Conservation (phyloP, 805 yeast genomes). For the Lipomyces kockii region DNA sequence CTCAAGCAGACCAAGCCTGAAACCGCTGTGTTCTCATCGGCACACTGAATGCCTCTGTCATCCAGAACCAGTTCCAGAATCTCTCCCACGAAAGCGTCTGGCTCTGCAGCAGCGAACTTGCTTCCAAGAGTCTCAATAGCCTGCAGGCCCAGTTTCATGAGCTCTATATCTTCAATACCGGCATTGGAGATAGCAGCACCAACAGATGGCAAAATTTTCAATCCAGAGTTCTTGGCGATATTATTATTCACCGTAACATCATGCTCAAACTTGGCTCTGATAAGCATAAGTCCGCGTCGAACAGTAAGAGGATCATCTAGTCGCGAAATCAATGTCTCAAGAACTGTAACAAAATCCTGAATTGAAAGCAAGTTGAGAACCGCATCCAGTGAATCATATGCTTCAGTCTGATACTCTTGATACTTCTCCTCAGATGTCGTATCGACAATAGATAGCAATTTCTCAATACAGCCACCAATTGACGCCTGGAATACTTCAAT, state of each 20-base stretch:
- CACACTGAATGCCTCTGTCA: conserved; percentile 58
- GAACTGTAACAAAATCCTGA: conserved; percentile 67
- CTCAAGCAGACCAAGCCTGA: conserved; percentile 76
- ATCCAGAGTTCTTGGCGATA: conserved; percentile 56
- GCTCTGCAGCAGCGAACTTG: conserved; percentile 60
- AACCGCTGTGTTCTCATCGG: conserved; percentile 65
- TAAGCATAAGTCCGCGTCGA: conserved; percentile 22
- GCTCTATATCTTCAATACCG: conserved; percentile 45
- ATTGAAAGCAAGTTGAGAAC: conserved; percentile 76
- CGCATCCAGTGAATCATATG: conserved; percentile 63
- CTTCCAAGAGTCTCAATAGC: conserved; percentile 64
- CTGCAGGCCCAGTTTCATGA: conserved; percentile 73
- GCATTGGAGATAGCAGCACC: conserved; percentile 14
- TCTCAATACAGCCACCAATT: conserved; percentile 39
- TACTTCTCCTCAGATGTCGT: conserved; percentile 27
- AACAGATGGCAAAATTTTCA: conserved; percentile 38
- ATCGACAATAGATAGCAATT: conserved; percentile 35
- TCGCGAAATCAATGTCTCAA: conserved; percentile 49
- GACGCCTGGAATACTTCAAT: conserved; percentile 21
- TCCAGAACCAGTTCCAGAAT: conserved; percentile 59
- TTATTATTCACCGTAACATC: conserved; percentile 28
- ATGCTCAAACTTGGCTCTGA: conserved; percentile 30
- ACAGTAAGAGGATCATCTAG: conserved; percentile 30
- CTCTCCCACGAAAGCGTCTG: conserved; percentile 50
- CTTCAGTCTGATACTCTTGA: conserved; percentile 48